phyloP scores from a whole-genome alignment of 2,329 filamentous ascomycete species.

The Penicillium sp. region DNA sequence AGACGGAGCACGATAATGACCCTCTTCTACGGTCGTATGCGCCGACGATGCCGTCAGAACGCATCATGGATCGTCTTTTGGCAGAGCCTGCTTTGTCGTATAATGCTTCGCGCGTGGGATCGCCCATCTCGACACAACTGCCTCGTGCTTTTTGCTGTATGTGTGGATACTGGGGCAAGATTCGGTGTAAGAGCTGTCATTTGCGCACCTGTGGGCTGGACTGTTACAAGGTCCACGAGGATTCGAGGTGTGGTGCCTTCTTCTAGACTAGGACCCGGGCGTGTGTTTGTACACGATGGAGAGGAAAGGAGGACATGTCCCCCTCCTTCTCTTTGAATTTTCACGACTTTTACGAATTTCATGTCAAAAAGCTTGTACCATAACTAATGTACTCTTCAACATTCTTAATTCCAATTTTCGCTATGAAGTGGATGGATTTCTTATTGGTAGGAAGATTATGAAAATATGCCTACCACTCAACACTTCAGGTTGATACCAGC shows the following conservation, averaged over 20 bases:
- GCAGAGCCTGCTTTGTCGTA: slow-evolving; percentile 52
- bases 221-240: slow-evolving; percentile 52
- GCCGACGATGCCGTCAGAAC: slow-evolving; percentile 47
- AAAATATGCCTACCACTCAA: slow-evolving; percentile 40
- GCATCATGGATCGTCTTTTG: slow-evolving; percentile 48
- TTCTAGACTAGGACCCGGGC: slow-evolving; percentile 27
- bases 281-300: slow-evolving; percentile 14
- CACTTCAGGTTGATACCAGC: slow-evolving; percentile 83
- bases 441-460: not conserved
- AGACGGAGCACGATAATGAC: slow-evolving; percentile 44
- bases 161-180: slow-evolving; percentile 55
- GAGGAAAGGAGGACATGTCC: not conserved
- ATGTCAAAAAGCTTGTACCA: not conserved
- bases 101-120: slow-evolving; percentile 47
- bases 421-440: not conserved
- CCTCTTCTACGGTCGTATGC: slow-evolving; percentile 46
- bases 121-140: slow-evolving; percentile 35
- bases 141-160: slow-evolving; percentile 50
- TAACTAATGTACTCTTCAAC: not conserved
- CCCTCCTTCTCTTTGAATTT: not conserved
- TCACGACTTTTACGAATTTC: not conserved
- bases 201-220: slow-evolving; percentile 51
- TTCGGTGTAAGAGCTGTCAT: slow-evolving; percentile 51
- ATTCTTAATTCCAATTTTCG: not conserved
- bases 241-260: slow-evolving; percentile 49